A percentile compares a stretch with the other conserved stretches of the same genome.
Evolutionary conservation across 371 early-diverging fungal genomes (phyloP).

Genomic region (Mortierella sp.): DNA sequence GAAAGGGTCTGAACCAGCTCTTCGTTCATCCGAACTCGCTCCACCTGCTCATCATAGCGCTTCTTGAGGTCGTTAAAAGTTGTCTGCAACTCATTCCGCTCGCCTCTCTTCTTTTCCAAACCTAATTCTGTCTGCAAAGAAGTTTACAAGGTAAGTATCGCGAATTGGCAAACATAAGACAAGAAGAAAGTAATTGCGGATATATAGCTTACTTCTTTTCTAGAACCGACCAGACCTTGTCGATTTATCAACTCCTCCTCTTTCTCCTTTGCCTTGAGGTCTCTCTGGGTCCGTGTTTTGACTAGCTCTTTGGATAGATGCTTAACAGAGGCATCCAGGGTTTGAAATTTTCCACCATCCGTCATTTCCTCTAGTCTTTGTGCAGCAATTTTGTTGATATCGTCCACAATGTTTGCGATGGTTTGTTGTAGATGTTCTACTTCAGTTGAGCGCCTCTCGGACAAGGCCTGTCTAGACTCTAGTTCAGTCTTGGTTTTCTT

Average conservation of each 20-base stretch:
- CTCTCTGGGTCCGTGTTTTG: slow-evolving; percentile 80
- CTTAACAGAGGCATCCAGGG: slow-evolving; percentile 76
- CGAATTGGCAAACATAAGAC: not conserved
- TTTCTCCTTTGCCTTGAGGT: slow-evolving; percentile 76
- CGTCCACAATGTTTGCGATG: slow-evolving; percentile 42
- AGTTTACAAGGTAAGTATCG: not conserved
- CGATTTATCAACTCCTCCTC: slow-evolving; percentile 77
- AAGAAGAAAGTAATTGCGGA: too few species aligned
- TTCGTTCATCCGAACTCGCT: slow-evolving; percentile 77
- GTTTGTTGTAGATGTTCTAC: slow-evolving; percentile 28
- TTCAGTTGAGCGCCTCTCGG: slow-evolving; percentile 26
- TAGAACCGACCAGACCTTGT: slow-evolving; percentile 46
- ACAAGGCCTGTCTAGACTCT: slow-evolving; percentile 23
- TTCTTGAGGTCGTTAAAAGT: slow-evolving; percentile 72
- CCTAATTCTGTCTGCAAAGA: slow-evolving; percentile 58
- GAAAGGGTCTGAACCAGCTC: slow-evolving; percentile 92
- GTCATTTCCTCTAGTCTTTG: slow-evolving; percentile 60
- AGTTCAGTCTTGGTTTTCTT: slow-evolving; percentile 31
- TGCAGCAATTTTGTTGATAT: slow-evolving; percentile 36
- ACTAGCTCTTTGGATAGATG: slow-evolving; percentile 82
- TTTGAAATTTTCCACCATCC: slow-evolving; percentile 69
- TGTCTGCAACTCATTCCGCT: slow-evolving; percentile 57
- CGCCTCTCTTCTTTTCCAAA: slow-evolving; percentile 61
- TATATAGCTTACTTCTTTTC: slow-evolving; percentile 57
- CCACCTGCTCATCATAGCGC: slow-evolving; percentile 69